These are phyloP conservation scores for Xylaria sp. DNA, from an alignment of 2,329 filamentous ascomycete genomes.

Conservation along the genomic window DNA sequence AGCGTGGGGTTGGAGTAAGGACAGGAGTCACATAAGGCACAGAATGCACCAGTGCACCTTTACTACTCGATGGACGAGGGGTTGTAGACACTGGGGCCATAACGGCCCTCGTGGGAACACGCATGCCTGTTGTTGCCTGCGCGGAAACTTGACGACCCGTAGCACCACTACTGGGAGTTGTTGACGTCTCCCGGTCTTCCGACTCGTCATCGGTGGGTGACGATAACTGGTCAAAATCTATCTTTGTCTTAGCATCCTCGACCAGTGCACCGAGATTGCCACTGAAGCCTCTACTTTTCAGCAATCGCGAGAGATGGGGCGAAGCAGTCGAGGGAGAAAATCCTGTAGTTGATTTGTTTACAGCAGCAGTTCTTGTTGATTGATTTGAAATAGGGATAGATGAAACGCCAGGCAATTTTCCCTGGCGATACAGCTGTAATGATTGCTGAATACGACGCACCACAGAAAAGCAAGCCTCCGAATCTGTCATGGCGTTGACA, in stretches of 20 bases:
- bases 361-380: constrained; percentile 38
- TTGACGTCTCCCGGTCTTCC: constrained; percentile 59
- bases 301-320: constrained; percentile 73
- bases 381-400: constrained; percentile 53
- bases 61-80: constrained; percentile 66
- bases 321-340: constrained; percentile 67
- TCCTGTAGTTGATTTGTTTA: constrained; percentile 46
- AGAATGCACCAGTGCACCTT: constrained; percentile 56
- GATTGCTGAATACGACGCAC: constrained; percentile 62
- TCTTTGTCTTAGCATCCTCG: constrained; percentile 66
- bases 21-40: constrained; percentile 54
- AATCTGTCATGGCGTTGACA: constrained; percentile 63
- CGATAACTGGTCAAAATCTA: constrained; percentile 61
- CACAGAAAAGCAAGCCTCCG: constrained; percentile 64
- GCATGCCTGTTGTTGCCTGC: constrained; percentile 53
- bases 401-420: constrained; percentile 61
- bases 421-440: constrained; percentile 62
- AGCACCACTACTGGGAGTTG: constrained; percentile 54
- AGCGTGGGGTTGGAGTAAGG: constrained; percentile 50
- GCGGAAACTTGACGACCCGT: constrained; percentile 53
- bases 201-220: constrained; percentile 64
- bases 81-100: constrained; percentile 61
- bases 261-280: constrained; percentile 69
- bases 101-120: constrained; percentile 67
- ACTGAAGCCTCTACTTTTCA: constrained; percentile 69